phyloP scores from a whole-genome alignment of 2,329 filamentous ascomycete genomes.

The Dactylellina cionopaga region DNA sequence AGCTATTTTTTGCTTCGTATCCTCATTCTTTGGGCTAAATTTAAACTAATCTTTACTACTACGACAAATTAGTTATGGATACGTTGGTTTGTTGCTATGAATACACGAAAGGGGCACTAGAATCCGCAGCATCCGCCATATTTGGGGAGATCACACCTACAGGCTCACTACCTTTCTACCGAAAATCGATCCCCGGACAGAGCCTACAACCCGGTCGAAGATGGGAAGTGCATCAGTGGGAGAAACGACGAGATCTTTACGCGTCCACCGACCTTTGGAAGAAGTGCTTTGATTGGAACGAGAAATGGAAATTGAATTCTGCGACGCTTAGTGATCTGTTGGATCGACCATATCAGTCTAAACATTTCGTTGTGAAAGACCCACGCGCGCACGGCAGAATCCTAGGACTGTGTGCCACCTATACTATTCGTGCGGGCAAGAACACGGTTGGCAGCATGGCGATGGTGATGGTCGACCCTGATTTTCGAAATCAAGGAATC shows the following conservation, averaged over 20 bases:
- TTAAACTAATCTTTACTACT: slow-evolving; percentile 59
- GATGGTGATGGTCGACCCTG: slow-evolving; percentile 56
- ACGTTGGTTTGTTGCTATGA: slow-evolving; percentile 61
- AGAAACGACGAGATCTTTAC: slow-evolving; percentile 57
- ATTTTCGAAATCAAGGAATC: slow-evolving; percentile 56
- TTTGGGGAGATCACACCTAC: slow-evolving; percentile 62
- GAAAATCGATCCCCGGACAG: slow-evolving; percentile 37
- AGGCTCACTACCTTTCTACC: slow-evolving; percentile 55
- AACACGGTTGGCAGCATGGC: slow-evolving; percentile 57
- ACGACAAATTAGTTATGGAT: slow-evolving; percentile 48
- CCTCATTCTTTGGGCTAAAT: slow-evolving; percentile 61
- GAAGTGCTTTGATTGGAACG: slow-evolving; percentile 57
- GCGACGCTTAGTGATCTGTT: slow-evolving; percentile 57
- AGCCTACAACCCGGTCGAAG: slow-evolving; percentile 16
- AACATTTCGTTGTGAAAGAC: slow-evolving; percentile 57
- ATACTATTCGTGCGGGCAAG: slow-evolving; percentile 55
- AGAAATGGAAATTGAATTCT: slow-evolving; percentile 57
- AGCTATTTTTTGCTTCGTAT: slow-evolving; percentile 57
- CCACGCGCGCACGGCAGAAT: slow-evolving; percentile 55
- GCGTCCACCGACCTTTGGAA: slow-evolving; percentile 57
- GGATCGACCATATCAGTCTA: slow-evolving; percentile 56
- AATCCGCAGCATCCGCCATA: slow-evolving; percentile 66
- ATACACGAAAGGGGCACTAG: slow-evolving; percentile 65
- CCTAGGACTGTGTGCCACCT: slow-evolving; percentile 57
- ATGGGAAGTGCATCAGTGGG: slow-evolving; percentile 58